Percentiles rank a stretch among this genome's conserved stretches.
phyloP scores from a whole-genome alignment of 345 rosid species.

The Gossypium arboreum region DNA sequence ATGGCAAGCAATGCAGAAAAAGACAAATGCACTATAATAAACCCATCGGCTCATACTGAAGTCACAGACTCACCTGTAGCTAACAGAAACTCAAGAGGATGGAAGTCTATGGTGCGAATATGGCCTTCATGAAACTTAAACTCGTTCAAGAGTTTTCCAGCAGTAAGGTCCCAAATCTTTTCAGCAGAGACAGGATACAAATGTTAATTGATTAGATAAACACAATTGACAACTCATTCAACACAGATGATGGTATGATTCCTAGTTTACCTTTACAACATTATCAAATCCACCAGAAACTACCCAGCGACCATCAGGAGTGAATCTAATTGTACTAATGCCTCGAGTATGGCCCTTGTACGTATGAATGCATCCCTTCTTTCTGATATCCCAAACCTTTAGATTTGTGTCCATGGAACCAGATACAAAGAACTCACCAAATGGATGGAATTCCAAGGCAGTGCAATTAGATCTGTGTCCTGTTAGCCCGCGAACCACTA shows the following conservation, averaged over 20 bases:
- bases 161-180: constrained; percentile 92
- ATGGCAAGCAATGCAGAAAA: constrained; percentile 3
- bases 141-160: constrained; percentile 97
- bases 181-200: constrained; percentile 12
- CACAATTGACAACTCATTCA: not conserved
- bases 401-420: constrained; percentile 80
- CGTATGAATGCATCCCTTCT: constrained; percentile 91
- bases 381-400: constrained; percentile 91
- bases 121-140: constrained; percentile 89
- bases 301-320: constrained; percentile 99
- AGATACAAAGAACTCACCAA: constrained; percentile 95
- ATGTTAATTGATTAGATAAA: not conserved
- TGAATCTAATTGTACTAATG: constrained; percentile 68
- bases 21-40: not conserved
- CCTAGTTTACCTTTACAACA: constrained; percentile 67
- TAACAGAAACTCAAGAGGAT: constrained; percentile 92
- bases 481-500: constrained; percentile 96
- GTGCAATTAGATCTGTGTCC: constrained; percentile 93
- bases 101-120: constrained; percentile 80
- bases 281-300: constrained; percentile 96
- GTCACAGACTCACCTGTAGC: constrained; percentile 65
- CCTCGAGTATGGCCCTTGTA: constrained; percentile 89
- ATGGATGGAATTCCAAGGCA: constrained; percentile 92
- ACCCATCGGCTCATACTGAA: not conserved
- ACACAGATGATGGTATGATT: not conserved